These are phyloP conservation scores for Rugonectria rugulosa DNA, from an alignment of 2,329 filamentous ascomycete genomes.

Conservation along the genomic window DNA sequence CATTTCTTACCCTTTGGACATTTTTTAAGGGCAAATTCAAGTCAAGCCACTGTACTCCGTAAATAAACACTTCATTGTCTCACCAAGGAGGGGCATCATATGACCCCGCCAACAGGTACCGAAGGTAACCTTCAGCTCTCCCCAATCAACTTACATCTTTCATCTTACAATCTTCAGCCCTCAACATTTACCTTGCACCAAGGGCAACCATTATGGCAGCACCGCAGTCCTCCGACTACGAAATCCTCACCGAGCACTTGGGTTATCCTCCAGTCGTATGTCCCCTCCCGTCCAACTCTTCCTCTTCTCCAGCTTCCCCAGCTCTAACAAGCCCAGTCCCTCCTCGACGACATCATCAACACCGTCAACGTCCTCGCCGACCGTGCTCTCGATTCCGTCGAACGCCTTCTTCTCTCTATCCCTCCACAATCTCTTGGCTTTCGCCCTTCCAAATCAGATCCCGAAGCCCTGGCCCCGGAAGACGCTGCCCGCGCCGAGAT, in stretches of 20 bases:
- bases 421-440: slow-evolving; percentile 85
- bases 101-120: too few species aligned
- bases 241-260: slow-evolving; percentile 92
- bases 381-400: slow-evolving; percentile 86
- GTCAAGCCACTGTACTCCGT: too few species aligned
- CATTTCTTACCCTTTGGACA: too few species aligned
- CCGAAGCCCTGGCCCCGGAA: slow-evolving; percentile 47
- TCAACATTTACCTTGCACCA: slow-evolving; percentile 15
- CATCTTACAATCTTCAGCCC: slow-evolving; percentile 9
- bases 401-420: slow-evolving; percentile 78
- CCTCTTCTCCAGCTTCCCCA: slow-evolving; percentile 7
- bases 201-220: slow-evolving; percentile 39
- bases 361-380: slow-evolving; percentile 93
- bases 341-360: slow-evolving; percentile 98
- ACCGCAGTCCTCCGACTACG: slow-evolving; percentile 58
- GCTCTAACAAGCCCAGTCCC: too few species aligned
- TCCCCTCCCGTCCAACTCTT: neutral
- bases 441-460: slow-evolving; percentile 50
- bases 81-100: too few species aligned
- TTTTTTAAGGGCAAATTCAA: too few species aligned
- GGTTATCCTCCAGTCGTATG: slow-evolving; percentile 90
- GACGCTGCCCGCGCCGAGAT: slow-evolving; percentile 70
- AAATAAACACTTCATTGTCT: too few species aligned
- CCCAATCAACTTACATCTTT: too few species aligned
- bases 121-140: too few species aligned